Evolutionary conservation across 1,284 basidiomycete genomes (phyloP).

Genomic region (Microbotryum saponariae): DNA sequence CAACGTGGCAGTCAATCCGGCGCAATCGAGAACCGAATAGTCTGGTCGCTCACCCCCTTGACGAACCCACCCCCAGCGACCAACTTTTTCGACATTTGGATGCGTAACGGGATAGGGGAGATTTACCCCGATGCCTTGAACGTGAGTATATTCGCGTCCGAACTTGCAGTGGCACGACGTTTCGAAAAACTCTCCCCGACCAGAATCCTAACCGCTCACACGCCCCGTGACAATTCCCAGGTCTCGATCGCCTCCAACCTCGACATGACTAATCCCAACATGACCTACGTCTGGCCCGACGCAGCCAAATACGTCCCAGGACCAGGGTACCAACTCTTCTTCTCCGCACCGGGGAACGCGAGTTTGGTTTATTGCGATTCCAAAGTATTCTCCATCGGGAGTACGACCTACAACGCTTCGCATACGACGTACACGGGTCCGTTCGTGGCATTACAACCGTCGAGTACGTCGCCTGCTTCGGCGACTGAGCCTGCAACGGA

Average conservation of each 20-base stretch:
- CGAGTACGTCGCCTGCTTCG: too few relatives aligned
- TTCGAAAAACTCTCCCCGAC: neutral
- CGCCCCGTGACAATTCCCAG: neutral
- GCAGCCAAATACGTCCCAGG: constrained; percentile 1
- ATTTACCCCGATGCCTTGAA: constrained; percentile 20
- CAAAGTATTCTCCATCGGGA: constrained; percentile 15
- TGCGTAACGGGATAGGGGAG: constrained; percentile 46
- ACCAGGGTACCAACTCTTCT: constrained; percentile 19
- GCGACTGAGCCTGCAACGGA: too few relatives aligned
- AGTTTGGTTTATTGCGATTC: constrained; percentile 18
- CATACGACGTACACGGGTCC: too few relatives aligned
- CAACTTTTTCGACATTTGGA: constrained; percentile 18
- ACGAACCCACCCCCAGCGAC: neutral
- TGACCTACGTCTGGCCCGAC: neutral
- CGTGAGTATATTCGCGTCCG: neutral
- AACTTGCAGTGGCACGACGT: neutral
- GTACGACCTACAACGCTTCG: too few relatives aligned
- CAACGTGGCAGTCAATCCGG: too few relatives aligned
- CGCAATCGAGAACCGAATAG: too few relatives aligned
- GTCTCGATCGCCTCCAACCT: neutral
- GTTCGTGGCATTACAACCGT: too few relatives aligned
- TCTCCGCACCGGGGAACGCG: constrained; percentile 17
- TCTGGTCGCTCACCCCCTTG: too few relatives aligned
- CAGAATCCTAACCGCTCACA: too few relatives aligned
- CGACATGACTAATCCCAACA: neutral